phyloP scores from a whole-genome alignment of 345 rosid genomes.

The Cardamine chenopodiifolia region DNA sequence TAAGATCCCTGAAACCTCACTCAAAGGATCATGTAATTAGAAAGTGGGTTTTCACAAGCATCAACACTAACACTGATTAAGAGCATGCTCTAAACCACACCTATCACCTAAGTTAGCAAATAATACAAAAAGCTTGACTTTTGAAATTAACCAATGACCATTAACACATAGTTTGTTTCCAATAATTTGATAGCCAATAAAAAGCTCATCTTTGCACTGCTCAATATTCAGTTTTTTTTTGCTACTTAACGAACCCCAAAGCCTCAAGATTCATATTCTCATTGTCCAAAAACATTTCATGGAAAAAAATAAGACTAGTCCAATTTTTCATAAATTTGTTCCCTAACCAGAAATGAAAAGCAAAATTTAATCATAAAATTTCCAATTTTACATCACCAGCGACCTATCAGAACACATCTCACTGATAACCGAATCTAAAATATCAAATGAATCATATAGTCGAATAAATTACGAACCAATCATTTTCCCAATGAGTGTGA shows the following conservation, averaged over 20 bases:
- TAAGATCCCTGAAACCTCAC: not conserved
- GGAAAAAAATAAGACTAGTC: no score
- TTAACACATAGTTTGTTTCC: not conserved
- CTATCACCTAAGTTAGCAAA: conserved; percentile 13
- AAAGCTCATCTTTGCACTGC: not conserved
- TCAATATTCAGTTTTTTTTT: not conserved
- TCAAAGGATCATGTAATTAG: not conserved
- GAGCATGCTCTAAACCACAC: not conserved
- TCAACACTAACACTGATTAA: not conserved
- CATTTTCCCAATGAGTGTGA: conserved; percentile 87
- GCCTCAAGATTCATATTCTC: conserved; percentile 22
- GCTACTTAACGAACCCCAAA: not conserved
- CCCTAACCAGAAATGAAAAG: not conserved
- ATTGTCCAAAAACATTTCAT: not conserved
- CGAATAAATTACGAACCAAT: conserved; percentile 61
- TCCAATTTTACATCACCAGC: not conserved
- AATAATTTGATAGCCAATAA: not conserved
- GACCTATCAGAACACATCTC: not conserved
- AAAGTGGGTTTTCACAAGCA: not conserved
- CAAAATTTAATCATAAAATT: not conserved
- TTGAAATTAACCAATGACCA: not conserved
- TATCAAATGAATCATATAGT: not conserved
- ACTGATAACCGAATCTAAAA: not conserved
- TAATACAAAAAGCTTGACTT: not conserved
- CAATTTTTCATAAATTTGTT: not conserved